phyloP scores from a whole-genome alignment of 495 filamentous ascomycete species.

The Eremomyces bilateralis region DNA sequence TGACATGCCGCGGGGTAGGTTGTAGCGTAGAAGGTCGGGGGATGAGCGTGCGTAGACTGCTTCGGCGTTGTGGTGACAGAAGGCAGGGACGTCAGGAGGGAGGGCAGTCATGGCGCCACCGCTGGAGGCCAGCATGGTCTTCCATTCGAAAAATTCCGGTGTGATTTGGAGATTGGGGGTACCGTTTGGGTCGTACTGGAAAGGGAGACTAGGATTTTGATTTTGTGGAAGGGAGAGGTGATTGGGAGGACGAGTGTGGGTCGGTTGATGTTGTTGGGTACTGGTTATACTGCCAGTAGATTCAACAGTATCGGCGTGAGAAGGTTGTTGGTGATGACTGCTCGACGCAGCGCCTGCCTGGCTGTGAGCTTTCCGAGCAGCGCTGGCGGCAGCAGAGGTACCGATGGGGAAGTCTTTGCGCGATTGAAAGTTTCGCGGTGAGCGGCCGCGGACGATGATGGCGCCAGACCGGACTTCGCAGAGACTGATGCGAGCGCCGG shows the following conservation, averaged over 20 bases:
- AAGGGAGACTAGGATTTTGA: too few species aligned
- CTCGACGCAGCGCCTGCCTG: too few species aligned
- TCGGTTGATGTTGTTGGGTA: too few species aligned
- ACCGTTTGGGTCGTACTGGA: too few species aligned
- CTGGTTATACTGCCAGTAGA: too few species aligned
- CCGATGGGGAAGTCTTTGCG: slow-evolving; percentile 42
- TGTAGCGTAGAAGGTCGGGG: slow-evolving; percentile 22
- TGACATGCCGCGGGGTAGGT: background rate
- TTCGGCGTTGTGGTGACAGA: slow-evolving; percentile 3
- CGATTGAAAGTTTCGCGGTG: slow-evolving; percentile 46
- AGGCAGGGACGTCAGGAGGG: slow-evolving; percentile 7
- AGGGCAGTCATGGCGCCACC: slow-evolving; percentile 14
- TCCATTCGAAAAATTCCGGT: slow-evolving; percentile 19
- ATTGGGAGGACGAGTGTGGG: too few species aligned
- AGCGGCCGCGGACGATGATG: slow-evolving; percentile 46
- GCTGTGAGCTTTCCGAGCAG: too few species aligned
- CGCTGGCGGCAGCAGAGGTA: slow-evolving; percentile 17
- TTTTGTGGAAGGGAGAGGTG: too few species aligned
- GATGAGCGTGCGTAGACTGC: slow-evolving; percentile 28
- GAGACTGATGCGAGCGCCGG: slow-evolving; percentile 32
- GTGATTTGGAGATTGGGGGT: slow-evolving; percentile 20
- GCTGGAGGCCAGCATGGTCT: slow-evolving; percentile 7
- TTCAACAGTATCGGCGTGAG: too few species aligned
- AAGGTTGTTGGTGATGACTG: slow-evolving; percentile 3
- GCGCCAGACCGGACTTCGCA: slow-evolving; percentile 41